Evolutionary conservation across 192 early-diverging fungal genomes (phyloP), one percentile per base, ranked within the genome.

Genomic region (Backusella macrospora): DNA sequence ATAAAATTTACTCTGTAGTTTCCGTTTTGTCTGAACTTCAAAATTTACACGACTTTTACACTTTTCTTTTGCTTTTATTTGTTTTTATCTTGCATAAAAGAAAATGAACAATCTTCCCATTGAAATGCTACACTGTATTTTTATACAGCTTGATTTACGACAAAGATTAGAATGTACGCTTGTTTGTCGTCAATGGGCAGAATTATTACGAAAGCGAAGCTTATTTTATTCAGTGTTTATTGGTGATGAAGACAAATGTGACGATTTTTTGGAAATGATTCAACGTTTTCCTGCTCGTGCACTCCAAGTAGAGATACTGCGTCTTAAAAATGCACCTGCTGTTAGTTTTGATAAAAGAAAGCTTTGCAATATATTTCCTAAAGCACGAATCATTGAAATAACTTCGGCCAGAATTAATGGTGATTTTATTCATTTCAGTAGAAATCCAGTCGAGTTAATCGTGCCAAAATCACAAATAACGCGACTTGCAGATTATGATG

Each of bases 201-300:
- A 59, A 23, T 9, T 21, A 59, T 26, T 59, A 13, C 52, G 52
- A 9, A 21, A 59, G 4, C 52, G 52, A 4, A 59, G 52, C 9
- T 8, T 59, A 12, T 59, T 59, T 23, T 23, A 26, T 2, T 26
- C 52, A 59, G 13, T 59, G 8, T 16, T 59, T 9, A 59, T 59
- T 18, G 52, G 26, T 8, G 52, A 59, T 12, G 52, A 59, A 4
- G 18, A 21, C 3, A 26, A 23, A 1, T 59, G 21, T 10, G 18
- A 59, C 2, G 3, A 9, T 4, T 59, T 59, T 59, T 21, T 59
- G 26, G 52, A 59, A 59, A 59, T 59, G 52, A 59, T 59, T 59
- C 52, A 59, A 3, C 52, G 52, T 4, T 59, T 59, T 59, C 52
- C 52, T 59, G 21, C 52, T 59, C 52, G 52, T 4, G 52, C 52